Evolutionary conservation across 164 flowering plant genomes (phyloP).

Genomic region (Santalum album): DNA sequence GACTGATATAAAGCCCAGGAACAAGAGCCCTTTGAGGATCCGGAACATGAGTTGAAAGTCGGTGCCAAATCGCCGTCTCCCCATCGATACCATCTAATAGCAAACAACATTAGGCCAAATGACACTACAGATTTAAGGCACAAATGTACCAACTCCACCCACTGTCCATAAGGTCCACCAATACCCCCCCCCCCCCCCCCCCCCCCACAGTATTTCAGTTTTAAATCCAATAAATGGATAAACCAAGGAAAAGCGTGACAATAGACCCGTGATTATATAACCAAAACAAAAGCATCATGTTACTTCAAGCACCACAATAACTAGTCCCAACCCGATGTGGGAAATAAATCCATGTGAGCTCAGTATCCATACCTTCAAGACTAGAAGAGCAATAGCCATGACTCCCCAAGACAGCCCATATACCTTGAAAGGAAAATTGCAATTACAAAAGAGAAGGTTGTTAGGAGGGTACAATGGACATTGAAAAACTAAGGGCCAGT

Average conservation of each 20-base stretch:
- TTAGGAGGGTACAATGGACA: conserved; percentile 2
- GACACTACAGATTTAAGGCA: neutral
- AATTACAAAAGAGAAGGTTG: neutral
- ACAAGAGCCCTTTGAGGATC: conserved; percentile 80
- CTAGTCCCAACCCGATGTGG: no score
- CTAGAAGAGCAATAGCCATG: conserved; percentile 53
- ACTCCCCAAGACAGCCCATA: conserved; percentile 93
- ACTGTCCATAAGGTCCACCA: neutral
- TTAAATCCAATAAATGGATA: no score
- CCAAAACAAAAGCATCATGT: no score
- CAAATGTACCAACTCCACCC: neutral
- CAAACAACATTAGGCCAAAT: neutral
- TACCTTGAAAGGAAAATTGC: conserved; percentile 36
- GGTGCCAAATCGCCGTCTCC: conserved; percentile 73
- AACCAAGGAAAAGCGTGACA: no score
- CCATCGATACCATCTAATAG: conserved; percentile 87
- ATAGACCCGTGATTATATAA: no score
- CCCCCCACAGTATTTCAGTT: no score
- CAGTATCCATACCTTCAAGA: conserved; percentile 59
- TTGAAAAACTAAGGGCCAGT: no score
- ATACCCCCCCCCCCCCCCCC: no score
- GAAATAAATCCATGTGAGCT: neutral
- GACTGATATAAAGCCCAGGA: conserved; percentile 74
- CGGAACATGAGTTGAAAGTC: conserved; percentile 98
- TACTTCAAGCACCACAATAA: no score